Evolutionary conservation across 2,329 filamentous ascomycete genomes (phyloP), one percentile per base, ranked within the genome.

Genomic region (Rugonectria rugulosa): DNA sequence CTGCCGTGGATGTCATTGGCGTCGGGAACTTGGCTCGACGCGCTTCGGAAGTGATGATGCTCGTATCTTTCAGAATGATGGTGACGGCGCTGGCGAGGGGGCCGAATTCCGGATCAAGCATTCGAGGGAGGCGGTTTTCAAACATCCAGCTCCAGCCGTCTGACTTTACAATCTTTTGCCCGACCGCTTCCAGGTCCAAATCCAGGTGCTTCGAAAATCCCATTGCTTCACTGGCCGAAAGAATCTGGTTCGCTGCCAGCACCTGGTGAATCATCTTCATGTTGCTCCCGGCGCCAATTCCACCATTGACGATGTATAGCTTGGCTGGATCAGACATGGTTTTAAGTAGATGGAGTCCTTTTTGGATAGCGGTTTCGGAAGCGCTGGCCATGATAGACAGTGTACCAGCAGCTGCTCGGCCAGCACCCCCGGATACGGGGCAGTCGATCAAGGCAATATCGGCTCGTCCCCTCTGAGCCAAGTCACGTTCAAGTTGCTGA

Each of bases 301-400:
- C 85, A 6, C 85, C 85, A 3, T 77, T 75, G 9, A 88, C 82
- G 15, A 86, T 75, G 67, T 86, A 88, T 8, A 92, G 74, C 69
- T 89, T 90, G 11, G 67, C 60, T 3, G 76, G 72, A 53, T 83
- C 84, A 1, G 88, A 83, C 78, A 92, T 84, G 61, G 82, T 82
- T 45, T 84, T 77, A 2, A 92, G 77, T 2, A 92, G 72, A 41
- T 78, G 80, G 15, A 78, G 78, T 1, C 81, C 87, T 51, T 80
- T 81, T 26, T 79, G 75, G 2, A 91, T 72, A 4, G 84, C 83
- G 3, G 76, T 78, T 1, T 82, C 78, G 0, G 81, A 76, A 0
- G 81, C 88, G 3, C 86, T 85, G 0, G 88, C 87, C 82, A 93
- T 90, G 67, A 93, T 92, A 5, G 88, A 89, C 32, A 89, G 72